These are phyloP conservation scores for Bisporella sp. DNA, from an alignment of 2,329 filamentous ascomycete species.

Conservation along the genomic window DNA sequence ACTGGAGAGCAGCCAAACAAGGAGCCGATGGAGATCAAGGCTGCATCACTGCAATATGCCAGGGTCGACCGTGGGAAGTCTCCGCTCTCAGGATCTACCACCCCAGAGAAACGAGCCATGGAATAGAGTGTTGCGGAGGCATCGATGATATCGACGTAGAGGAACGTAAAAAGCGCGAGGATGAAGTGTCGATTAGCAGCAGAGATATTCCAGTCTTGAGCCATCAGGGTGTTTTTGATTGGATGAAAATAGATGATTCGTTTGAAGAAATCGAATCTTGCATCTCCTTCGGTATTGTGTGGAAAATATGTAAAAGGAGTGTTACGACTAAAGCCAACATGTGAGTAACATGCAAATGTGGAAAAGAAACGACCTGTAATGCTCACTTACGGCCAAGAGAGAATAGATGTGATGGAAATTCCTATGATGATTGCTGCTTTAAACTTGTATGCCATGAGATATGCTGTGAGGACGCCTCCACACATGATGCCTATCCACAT, in stretches of 20 bases:
- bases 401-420: constrained; percentile 62
- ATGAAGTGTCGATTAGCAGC: constrained; percentile 51
- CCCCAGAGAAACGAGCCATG: constrained; percentile 71
- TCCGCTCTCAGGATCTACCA: constrained; percentile 57
- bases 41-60: constrained; percentile 67
- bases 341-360: too few species aligned
- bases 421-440: constrained; percentile 71
- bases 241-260: constrained; percentile 66
- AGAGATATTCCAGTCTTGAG: constrained; percentile 58
- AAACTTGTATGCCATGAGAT: constrained; percentile 73
- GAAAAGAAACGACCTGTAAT: too few species aligned
- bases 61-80: constrained; percentile 82
- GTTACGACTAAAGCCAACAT: constrained; percentile 39
- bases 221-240: constrained; percentile 54
- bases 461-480: constrained; percentile 70
- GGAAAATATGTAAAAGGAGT: constrained; percentile 71
- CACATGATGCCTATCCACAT: constrained; percentile 83
- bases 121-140: constrained; percentile 72
- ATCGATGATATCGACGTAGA: constrained; percentile 76
- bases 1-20: constrained; percentile 65
- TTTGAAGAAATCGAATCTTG: constrained; percentile 65
- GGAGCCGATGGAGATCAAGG: constrained; percentile 64
- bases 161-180: constrained; percentile 67
- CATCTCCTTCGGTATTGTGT: constrained; percentile 53
- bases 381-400: constrained; percentile 62